Conservation (phyloP, 106 monocot species). For the Amphibolis antarctica region DNA sequence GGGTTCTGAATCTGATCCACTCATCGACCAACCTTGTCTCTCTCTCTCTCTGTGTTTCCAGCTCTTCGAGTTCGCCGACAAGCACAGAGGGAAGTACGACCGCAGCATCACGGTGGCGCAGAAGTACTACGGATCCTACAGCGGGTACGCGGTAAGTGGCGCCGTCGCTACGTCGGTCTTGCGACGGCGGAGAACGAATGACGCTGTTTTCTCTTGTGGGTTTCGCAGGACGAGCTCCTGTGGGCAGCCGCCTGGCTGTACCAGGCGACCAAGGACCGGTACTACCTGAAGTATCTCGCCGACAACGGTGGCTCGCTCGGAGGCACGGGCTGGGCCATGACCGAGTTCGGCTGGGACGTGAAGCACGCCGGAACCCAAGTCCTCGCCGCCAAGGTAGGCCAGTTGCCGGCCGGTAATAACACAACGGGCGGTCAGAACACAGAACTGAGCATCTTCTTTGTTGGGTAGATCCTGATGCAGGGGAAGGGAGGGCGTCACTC, state of each 20-base stretch:
- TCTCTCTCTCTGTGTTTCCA: slow-evolving; percentile 9
- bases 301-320: slow-evolving; percentile 57
- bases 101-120: slow-evolving; percentile 74
- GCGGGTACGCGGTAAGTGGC: slow-evolving; percentile 70
- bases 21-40: background rate
- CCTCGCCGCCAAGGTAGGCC: slow-evolving; percentile 61
- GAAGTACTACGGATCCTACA: slow-evolving; percentile 82
- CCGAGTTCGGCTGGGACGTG: slow-evolving; percentile 94
- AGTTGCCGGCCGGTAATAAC: no score
- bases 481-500: slow-evolving; percentile 48
- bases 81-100: slow-evolving; percentile 94
- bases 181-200: background rate
- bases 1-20: background rate
- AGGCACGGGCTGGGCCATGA: slow-evolving; percentile 85
- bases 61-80: slow-evolving; percentile 90
- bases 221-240: slow-evolving; percentile 30
- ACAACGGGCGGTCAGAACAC: background rate
- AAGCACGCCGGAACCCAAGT: slow-evolving; percentile 87
- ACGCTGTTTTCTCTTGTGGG: background rate
- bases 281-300: slow-evolving; percentile 69
- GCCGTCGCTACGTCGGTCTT: background rate
- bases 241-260: slow-evolving; percentile 94
- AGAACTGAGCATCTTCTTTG: background rate
- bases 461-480: slow-evolving; percentile 54
- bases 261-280: slow-evolving; percentile 52